Percentiles rank a stretch among this genome's conserved stretches.
phyloP scores from a whole-genome alignment of 768 basidiomycete genomes.

The Trametes punicea region DNA sequence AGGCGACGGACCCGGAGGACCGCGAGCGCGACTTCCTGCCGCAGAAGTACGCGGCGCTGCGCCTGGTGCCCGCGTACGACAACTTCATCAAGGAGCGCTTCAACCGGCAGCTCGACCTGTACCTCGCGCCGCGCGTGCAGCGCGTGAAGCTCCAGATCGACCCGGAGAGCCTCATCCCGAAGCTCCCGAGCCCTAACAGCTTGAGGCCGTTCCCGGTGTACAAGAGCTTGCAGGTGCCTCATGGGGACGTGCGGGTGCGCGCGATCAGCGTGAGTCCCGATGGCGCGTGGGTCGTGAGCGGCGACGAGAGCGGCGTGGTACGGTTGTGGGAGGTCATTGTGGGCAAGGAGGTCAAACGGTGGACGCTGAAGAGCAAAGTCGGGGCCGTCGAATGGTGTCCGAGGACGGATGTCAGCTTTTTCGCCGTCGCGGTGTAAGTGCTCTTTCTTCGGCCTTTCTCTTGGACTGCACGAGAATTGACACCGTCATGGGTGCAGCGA shows the following conservation, averaged over 20 bases:
- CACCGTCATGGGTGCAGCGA: conserved; percentile 49
- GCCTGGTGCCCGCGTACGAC: conserved; percentile 89
- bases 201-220: conserved; percentile 94
- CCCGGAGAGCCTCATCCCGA: conserved; percentile 87
- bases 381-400: conserved; percentile 94
- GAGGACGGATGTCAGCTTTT: conserved; percentile 72
- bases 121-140: conserved; percentile 91
- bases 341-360: conserved; percentile 83
- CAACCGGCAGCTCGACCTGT: conserved; percentile 90
- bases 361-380: conserved; percentile 78
- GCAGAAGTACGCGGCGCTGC: conserved; percentile 77
- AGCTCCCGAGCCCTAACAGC: conserved; percentile 88
- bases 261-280: conserved; percentile 81
- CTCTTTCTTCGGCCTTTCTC: background rate
- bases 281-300: conserved; percentile 88
- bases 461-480: background rate
- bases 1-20: conserved; percentile 81
- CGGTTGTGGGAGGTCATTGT: conserved; percentile 90
- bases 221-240: conserved; percentile 66
- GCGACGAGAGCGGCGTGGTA: conserved; percentile 84
- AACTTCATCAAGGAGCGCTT: conserved; percentile 93
- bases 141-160: conserved; percentile 87
- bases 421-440: conserved; percentile 77
- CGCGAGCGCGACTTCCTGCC: conserved; percentile 88
- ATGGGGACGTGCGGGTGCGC: conserved; percentile 65